Base-by-base conservation (phyloP, 1,284 basidiomycete species). In the Tylopilus orsonianus region DNA sequence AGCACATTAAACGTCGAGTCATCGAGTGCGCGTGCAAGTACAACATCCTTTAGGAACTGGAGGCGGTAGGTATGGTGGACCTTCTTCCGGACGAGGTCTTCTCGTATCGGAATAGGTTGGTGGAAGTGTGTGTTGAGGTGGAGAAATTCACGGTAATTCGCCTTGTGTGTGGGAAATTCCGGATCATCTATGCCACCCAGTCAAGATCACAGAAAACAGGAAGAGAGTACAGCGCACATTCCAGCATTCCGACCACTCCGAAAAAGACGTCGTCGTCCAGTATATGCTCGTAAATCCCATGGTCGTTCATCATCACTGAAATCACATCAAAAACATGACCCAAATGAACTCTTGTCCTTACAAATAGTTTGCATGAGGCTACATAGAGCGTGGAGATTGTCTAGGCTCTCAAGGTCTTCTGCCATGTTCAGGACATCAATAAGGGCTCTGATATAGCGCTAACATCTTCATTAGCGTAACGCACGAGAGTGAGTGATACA, bases 1-100 rank as follows among this genome's bases (percentile, higher is more conserved):
- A 99, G 82, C 59, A 97, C 93, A 60, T 94, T 94, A 75, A 97
- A 97, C 0, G 94, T 97, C 1, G 93, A 90, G 67, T 99, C 96
- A 63, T 99, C 96, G 38, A 98, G 80, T 2, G 90, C 85, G 7
- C 96, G 85, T 0, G 94, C 93, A 27, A 99, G 87, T 30, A 99
- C 93, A 50, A 99, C 96, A 65, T 99, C 96, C 68, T 97, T 98
- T 56, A 99, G 86, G 70, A 96, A 99, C 61, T 93, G 90, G 4
- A 99, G 79, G 12, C 96, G 90, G 65, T 97, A 98, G 2, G 94
- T 97, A 63, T 97, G 92, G 66, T 97, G 94, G 44, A 99, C 90
- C 72, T 98, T 97, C 53, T 80, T 80, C 60, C 86, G 84, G 37
- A 96, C 85, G 40, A 66, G 56, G 18, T 77, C 70, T 59, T 95